A percentile compares a stretch with the other conserved stretches of the same genome.
These are phyloP conservation scores for Yarrowia yakushimensis DNA, from an alignment of 805 yeast species.

Conservation along the genomic window DNA sequence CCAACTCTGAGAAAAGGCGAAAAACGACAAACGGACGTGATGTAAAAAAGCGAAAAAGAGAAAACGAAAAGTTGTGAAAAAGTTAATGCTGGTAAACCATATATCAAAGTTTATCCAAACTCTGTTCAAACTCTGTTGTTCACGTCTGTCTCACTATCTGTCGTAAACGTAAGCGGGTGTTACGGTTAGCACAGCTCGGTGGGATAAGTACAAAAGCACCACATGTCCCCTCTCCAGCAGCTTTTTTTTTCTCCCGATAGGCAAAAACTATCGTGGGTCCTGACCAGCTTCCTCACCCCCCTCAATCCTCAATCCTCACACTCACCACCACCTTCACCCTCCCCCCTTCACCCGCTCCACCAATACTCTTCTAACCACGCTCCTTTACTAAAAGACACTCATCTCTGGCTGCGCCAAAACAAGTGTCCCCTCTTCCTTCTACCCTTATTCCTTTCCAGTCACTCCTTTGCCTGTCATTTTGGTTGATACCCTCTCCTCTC, in stretches of 20 bases:
- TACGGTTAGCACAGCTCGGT: slow-evolving; percentile 4
- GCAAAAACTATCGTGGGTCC: slow-evolving; percentile 13
- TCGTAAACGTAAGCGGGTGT: slow-evolving; percentile 22
- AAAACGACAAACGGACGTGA: not conserved
- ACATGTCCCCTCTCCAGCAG: slow-evolving; percentile 10
- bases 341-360: not conserved
- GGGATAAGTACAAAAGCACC: slow-evolving; percentile 20
- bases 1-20: slow-evolving; percentile 6
- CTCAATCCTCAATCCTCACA: not conserved
- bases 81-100: not conserved
- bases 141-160: slow-evolving; percentile 18
- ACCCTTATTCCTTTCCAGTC: slow-evolving; percentile 15
- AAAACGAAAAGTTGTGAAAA: not conserved
- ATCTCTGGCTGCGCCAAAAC: not conserved
- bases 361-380: not conserved
- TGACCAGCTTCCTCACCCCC: slow-evolving; percentile 9
- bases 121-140: slow-evolving; percentile 8
- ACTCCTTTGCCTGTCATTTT: slow-evolving; percentile 13
- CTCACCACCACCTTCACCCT: not conserved
- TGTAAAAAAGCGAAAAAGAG: not conserved
- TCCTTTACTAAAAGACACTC: not conserved
- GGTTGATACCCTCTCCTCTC: slow-evolving; percentile 6
- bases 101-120: not conserved
- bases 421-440: not conserved
- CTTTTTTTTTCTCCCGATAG: slow-evolving; percentile 12